phyloP scores from a whole-genome alignment of 345 rosid species.

The Chamaenerion angustifolium region DNA sequence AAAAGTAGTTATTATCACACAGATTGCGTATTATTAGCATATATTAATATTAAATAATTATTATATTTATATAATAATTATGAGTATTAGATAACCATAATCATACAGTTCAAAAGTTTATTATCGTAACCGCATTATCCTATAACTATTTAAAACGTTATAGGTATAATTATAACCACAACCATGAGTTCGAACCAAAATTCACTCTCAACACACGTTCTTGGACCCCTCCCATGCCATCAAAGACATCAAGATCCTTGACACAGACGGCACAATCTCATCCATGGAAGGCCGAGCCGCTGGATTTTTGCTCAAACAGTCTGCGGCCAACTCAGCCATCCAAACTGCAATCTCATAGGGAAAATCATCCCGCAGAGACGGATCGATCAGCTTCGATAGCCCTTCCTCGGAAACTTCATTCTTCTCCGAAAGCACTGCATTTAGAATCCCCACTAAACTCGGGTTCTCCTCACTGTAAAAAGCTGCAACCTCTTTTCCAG shows the following conservation, averaged over 20 bases:
- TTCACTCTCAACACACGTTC: too few relatives aligned
- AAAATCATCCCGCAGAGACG: conserved; percentile 41
- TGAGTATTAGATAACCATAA: too few relatives aligned
- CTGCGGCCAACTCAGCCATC: conserved; percentile 53
- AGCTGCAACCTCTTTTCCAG: conserved; percentile 53
- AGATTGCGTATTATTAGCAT: too few relatives aligned
- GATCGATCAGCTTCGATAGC: conserved; percentile 51
- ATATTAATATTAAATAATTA: too few relatives aligned
- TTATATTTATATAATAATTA: too few relatives aligned
- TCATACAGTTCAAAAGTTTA: too few relatives aligned
- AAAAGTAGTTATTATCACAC: too few relatives aligned
- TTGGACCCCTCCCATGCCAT: conserved; percentile 46
- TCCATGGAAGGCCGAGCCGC: conserved; percentile 44
- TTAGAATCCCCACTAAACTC: conserved; percentile 22
- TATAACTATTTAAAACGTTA: too few relatives aligned
- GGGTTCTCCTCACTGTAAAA: conserved; percentile 19
- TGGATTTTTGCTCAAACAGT: conserved; percentile 45
- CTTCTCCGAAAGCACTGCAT: conserved; percentile 29
- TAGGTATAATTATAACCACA: too few relatives aligned
- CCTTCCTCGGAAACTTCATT: conserved; percentile 60
- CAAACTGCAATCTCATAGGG: conserved; percentile 73
- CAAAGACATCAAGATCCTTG: conserved; percentile 61
- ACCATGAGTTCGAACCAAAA: too few relatives aligned
- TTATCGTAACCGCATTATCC: too few relatives aligned
- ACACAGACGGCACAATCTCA: conserved; percentile 38